A percentile compares a stretch with the other conserved stretches of the same genome.
Evolutionary conservation across 225 moss, liverwort and hornwort genomes (phyloP).

Genomic region (Marchantia polymorpha): DNA sequence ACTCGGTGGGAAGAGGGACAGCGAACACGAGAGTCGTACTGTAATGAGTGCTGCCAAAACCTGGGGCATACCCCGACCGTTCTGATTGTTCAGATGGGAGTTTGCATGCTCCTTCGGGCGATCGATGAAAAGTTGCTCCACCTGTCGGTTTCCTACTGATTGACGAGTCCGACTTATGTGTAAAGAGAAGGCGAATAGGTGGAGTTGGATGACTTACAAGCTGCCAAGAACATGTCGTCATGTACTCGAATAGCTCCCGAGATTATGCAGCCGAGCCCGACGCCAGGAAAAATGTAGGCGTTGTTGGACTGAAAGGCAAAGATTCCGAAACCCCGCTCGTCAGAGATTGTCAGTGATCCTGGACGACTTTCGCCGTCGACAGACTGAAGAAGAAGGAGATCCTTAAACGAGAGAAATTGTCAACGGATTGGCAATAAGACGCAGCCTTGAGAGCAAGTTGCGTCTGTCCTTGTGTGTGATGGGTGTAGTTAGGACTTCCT

Average conservation of each 20-base stretch:
- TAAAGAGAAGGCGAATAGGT: too few relatives aligned
- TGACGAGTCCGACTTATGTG: too few relatives aligned
- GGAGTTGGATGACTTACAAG: conserved; percentile 27
- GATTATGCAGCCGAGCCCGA: conserved; percentile 45
- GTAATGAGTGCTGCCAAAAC: too few relatives aligned
- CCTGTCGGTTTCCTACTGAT: too few relatives aligned
- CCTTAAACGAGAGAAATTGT: not conserved
- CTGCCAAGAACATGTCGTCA: conserved; percentile 44
- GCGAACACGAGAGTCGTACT: too few relatives aligned
- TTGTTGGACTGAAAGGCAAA: conserved; percentile 43
- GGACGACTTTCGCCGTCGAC: too few relatives aligned
- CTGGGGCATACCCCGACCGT: too few relatives aligned
- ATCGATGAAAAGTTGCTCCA: too few relatives aligned
- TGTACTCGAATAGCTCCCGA: conserved; percentile 45
- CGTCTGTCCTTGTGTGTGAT: not conserved
- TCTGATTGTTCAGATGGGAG: too few relatives aligned
- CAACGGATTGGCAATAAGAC: not conserved
- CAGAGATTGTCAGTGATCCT: not conserved
- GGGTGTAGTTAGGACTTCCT: not conserved
- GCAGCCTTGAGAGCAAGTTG: not conserved
- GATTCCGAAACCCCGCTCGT: not conserved
- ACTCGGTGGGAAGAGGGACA: too few relatives aligned
- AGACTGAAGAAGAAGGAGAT: not conserved
- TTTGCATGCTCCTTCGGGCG: too few relatives aligned
- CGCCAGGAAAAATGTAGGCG: conserved; percentile 50